Percentiles rank a stretch among this genome's conserved stretches.
Evolutionary conservation across 164 flowering plant genomes (phyloP).

Genomic region (Aristolochia californica): DNA sequence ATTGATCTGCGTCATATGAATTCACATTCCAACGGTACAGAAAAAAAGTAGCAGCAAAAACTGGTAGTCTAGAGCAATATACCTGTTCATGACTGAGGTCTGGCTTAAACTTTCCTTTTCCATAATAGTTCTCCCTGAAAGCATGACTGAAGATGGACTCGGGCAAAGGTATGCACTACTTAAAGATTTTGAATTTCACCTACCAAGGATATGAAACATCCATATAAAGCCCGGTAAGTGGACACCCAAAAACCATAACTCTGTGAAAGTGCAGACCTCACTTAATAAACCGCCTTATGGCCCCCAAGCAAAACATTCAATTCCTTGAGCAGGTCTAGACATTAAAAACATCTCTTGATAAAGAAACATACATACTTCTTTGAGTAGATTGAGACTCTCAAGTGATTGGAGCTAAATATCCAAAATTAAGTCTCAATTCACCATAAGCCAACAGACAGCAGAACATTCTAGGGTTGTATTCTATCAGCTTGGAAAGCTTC

Average conservation of each 20-base stretch:
- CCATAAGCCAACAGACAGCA: too few species aligned
- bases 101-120: constrained; percentile 19
- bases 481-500: too few species aligned
- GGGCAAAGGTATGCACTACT: constrained; percentile 37
- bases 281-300: too few species aligned
- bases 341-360: background rate
- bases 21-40: too few species aligned
- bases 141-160: constrained; percentile 33
- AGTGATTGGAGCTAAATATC: too few species aligned
- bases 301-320: background rate
- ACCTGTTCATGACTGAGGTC: constrained; percentile 28
- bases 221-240: background rate
- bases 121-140: constrained; percentile 23
- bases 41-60: background rate
- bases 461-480: too few species aligned
- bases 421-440: too few species aligned
- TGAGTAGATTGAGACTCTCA: background rate
- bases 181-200: constrained; percentile 33
- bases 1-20: background rate
- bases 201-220: constrained; percentile 1
- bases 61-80: background rate
- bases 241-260: background rate
- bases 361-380: background rate
- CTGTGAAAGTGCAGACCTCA: background rate
- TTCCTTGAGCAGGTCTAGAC: background rate